phyloP scores from a whole-genome alignment of 768 basidiomycete species.

The Suillus variegatus region DNA sequence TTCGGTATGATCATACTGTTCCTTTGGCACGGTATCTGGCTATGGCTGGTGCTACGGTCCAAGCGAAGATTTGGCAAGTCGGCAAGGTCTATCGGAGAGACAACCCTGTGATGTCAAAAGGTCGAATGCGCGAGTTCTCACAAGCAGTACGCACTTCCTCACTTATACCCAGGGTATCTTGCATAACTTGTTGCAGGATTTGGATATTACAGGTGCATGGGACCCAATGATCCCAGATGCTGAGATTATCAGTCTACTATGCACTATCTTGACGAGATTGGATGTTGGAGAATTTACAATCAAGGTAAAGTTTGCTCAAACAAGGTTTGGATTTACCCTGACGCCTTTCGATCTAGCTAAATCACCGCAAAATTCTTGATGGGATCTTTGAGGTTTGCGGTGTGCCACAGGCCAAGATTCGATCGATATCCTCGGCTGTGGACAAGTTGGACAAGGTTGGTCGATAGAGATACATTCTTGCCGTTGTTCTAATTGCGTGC shows the following conservation, averaged over 20 bases:
- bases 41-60: slow-evolving; percentile 85
- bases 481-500: not conserved
- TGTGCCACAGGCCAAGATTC: slow-evolving; percentile 86
- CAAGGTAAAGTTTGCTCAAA: slow-evolving; percentile 56
- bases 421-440: slow-evolving; percentile 92
- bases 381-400: slow-evolving; percentile 97
- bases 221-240: slow-evolving; percentile 98
- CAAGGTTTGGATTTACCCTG: not conserved
- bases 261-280: slow-evolving; percentile 76
- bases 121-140: slow-evolving; percentile 97
- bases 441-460: slow-evolving; percentile 96
- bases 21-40: slow-evolving; percentile 95
- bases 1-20: slow-evolving; percentile 96
- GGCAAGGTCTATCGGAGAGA: slow-evolving; percentile 99
- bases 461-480: slow-evolving; percentile 1
- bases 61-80: slow-evolving; percentile 92
- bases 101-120: slow-evolving; percentile 96
- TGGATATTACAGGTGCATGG: slow-evolving; percentile 91
- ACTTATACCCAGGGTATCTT: not conserved
- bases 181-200: slow-evolving; percentile 58
- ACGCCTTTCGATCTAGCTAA: slow-evolving; percentile 54
- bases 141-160: slow-evolving; percentile 70
- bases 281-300: slow-evolving; percentile 94
- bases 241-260: slow-evolving; percentile 81
- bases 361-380: slow-evolving; percentile 96